Evolutionary conservation across 306 rosid species (phyloP).

Genomic region (Dalbergia oliveri): DNA sequence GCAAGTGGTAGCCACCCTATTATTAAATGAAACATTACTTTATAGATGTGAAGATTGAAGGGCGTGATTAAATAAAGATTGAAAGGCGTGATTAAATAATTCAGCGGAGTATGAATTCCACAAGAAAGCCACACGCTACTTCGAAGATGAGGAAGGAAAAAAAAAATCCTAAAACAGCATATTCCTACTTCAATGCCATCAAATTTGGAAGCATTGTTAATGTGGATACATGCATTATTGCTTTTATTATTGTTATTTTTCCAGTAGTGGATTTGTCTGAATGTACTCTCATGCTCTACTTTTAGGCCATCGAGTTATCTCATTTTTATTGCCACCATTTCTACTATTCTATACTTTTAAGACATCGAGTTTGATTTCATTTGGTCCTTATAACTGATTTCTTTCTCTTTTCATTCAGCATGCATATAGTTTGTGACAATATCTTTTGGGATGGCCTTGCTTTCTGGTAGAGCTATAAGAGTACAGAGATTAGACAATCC

Average conservation of each 20-base stretch:
- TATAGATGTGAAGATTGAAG: background rate
- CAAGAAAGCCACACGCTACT: constrained; percentile 48
- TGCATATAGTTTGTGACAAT: constrained; percentile 10
- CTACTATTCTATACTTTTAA: background rate
- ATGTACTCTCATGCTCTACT: constrained; percentile 34
- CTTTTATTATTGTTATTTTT: constrained; percentile 18
- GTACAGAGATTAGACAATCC: background rate
- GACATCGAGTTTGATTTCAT: background rate
- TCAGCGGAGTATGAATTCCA: constrained; percentile 46
- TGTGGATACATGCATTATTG: constrained; percentile 33
- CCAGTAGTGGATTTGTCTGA: constrained; percentile 16
- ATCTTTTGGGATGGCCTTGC: background rate
- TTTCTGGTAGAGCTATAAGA: background rate
- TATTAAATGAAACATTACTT: constrained; percentile 2
- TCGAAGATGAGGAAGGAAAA: constrained; percentile 8
- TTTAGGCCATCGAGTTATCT: background rate
- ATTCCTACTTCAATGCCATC: background rate
- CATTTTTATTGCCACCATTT: constrained; percentile 1
- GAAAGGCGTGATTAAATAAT: background rate
- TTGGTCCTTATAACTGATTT: constrained; percentile 1
- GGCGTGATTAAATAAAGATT: constrained; percentile 20
- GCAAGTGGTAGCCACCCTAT: constrained; percentile 25
- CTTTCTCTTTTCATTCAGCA: background rate
- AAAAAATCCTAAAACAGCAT: background rate
- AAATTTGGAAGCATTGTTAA: background rate